Evolutionary conservation across 2,329 filamentous ascomycete genomes (phyloP), one percentile per base, ranked within the genome.

Genomic region (Lecanicillium sp.): DNA sequence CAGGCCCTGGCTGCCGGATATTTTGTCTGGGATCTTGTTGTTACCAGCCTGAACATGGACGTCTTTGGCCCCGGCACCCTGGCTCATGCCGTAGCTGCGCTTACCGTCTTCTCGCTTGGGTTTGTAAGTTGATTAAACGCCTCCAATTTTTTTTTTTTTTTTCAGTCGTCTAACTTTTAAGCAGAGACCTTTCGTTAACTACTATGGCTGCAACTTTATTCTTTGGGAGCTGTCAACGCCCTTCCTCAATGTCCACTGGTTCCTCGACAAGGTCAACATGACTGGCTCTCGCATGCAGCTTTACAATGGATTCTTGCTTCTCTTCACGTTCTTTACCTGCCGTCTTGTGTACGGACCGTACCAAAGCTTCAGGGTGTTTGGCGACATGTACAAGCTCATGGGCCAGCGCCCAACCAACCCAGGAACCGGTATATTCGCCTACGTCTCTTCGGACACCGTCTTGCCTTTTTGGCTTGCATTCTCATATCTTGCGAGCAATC

Each of bases 241-340:
- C 7, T 89, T 92, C 60, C 72, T 92, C 42, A 94, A 94, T 57
- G 75, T 90, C 56, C 87, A 94, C 68, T 94, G 87, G 87, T 92
- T 92, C 67, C 86, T 84, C 62, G 87, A 94, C 63, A 94, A 94
- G 66, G 67, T 90, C 43, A 74, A 78, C 52, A 79, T 87, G 71
- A 92, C 87, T 1, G 87, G 87, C 27, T 79, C 81, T 15, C 71
- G 68, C 38, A 61, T 77, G 17, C 87, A 92, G 64, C 72, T 89
- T 19, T 79, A 86, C 61, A 92, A 92, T 53, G 86, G 86, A 49
- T 69, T 88, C 44, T 54, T 76, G 41, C 75, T 92, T 4, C 75
- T 90, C 37, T 60, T 68, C 47, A 85, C 75, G 34, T 92, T 92
- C 62, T 88, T 89, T 63, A 74, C 68, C 46, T 84, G 81, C 58